Evolutionary conservation across 805 yeast genomes (phyloP).

Genomic region (Dipodascopsis tothii): DNA sequence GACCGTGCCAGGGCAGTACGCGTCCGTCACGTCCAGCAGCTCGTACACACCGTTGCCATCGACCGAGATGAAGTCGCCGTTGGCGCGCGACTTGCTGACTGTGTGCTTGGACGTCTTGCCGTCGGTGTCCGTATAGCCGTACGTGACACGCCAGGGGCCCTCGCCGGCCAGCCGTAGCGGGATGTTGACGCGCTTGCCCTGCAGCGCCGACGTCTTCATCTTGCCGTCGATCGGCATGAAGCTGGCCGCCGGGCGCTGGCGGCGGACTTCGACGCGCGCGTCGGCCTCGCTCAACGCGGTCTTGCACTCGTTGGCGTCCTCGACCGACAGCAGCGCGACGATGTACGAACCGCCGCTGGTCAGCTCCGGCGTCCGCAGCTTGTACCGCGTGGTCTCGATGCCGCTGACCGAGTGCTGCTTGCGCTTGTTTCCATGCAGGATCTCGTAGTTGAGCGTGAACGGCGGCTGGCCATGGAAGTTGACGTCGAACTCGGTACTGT

Average conservation of each 20-base stretch:
- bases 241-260: constrained; percentile 55
- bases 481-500: constrained; percentile 44
- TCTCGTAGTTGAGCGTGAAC: constrained; percentile 58
- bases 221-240: constrained; percentile 39
- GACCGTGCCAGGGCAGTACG: constrained; percentile 45
- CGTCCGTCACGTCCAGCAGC: constrained; percentile 42
- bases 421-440: constrained; percentile 49
- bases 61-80: constrained; percentile 32
- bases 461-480: constrained; percentile 74
- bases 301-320: constrained; percentile 71
- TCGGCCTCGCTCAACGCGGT: constrained; percentile 63
- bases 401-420: constrained; percentile 38
- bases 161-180: constrained; percentile 58
- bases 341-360: constrained; percentile 66
- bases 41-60: constrained; percentile 43
- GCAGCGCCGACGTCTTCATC: constrained; percentile 29
- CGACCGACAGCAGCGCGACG: constrained; percentile 54
- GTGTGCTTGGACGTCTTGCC: constrained; percentile 3
- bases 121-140: constrained; percentile 15
- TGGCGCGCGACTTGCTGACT: constrained; percentile 9
- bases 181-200: constrained; percentile 51
- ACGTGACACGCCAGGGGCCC: constrained; percentile 41
- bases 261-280: constrained; percentile 57
- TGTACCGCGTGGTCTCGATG: constrained; percentile 34
- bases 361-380: constrained; percentile 50